A percentile compares a stretch with the other conserved stretches of the same genome.
These are phyloP conservation scores for Epichloe sibirici DNA, from an alignment of 2,329 filamentous ascomycete species.

Conservation along the genomic window DNA sequence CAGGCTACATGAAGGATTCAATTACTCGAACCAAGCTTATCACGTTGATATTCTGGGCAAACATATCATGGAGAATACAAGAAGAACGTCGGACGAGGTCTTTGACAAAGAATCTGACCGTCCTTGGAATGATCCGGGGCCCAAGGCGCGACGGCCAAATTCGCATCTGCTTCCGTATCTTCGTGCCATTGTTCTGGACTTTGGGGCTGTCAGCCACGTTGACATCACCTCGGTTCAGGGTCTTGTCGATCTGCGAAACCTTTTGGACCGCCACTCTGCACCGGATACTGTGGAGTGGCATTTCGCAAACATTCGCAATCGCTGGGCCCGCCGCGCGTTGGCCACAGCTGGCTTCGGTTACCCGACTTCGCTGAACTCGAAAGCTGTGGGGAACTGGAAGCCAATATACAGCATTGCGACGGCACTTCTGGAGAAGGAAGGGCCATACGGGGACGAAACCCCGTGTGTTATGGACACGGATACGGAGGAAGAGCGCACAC, in stretches of 20 bases:
- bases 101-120: constrained; percentile 29
- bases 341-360: constrained; percentile 44
- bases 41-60: constrained; percentile 31
- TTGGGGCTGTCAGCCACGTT: constrained; percentile 42
- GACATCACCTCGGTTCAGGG: constrained; percentile 47
- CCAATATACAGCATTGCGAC: constrained; percentile 22
- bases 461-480: not conserved
- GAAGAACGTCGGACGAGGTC: constrained; percentile 25
- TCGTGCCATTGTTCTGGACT: constrained; percentile 44
- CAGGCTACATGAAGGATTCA: constrained; percentile 38
- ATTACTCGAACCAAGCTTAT: constrained; percentile 38
- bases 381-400: constrained; percentile 18
- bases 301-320: constrained; percentile 41
- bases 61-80: constrained; percentile 28
- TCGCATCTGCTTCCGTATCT: constrained; percentile 30
- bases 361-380: constrained; percentile 18
- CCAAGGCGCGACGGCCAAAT: constrained; percentile 15
- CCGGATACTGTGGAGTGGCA: constrained; percentile 39
- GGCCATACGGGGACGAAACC: not conserved
- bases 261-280: constrained; percentile 39
- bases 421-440: constrained; percentile 10
- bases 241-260: constrained; percentile 41
- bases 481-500: constrained; percentile 8
- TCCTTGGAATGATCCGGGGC: constrained; percentile 43
- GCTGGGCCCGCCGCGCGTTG: constrained; percentile 45